A percentile compares a stretch with the other conserved stretches of the same genome.
These are phyloP conservation scores for Mariannaea sp. DNA, from an alignment of 2,329 filamentous ascomycete genomes.

Conservation along the genomic window DNA sequence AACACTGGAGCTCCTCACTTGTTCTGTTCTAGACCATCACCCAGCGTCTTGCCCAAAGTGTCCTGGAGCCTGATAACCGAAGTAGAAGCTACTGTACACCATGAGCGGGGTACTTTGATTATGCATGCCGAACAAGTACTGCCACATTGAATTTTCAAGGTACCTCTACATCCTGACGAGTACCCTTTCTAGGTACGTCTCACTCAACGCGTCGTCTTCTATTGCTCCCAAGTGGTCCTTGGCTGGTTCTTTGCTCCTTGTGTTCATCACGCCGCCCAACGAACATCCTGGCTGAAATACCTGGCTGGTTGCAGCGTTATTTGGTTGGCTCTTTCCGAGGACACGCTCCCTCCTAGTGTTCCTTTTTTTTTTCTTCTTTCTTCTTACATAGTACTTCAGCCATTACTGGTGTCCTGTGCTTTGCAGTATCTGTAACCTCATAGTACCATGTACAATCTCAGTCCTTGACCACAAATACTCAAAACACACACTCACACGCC, in stretches of 20 bases:
- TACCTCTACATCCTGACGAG: slow-evolving; percentile 39
- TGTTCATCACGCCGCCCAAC: too few species aligned
- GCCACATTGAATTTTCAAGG: slow-evolving; percentile 43
- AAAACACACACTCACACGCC: slow-evolving; percentile 5
- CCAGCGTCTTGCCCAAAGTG: slow-evolving; percentile 22
- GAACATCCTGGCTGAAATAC: too few species aligned
- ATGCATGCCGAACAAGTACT: slow-evolving; percentile 44
- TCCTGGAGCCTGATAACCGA: slow-evolving; percentile 25
- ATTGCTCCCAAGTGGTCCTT: too few species aligned
- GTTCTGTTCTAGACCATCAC: slow-evolving; percentile 35
- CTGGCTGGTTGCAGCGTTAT: too few species aligned
- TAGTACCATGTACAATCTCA: too few species aligned
- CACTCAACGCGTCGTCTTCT: slow-evolving; percentile 21
- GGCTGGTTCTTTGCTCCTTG: not conserved
- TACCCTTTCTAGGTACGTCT: slow-evolving; percentile 33
- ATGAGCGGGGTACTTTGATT: slow-evolving; percentile 41
- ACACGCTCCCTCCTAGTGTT: too few species aligned
- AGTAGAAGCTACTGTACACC: slow-evolving; percentile 19
- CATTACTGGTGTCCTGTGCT: slow-evolving; percentile 12
- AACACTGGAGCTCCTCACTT: slow-evolving; percentile 17
- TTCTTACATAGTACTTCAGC: too few species aligned
- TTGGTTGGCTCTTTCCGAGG: too few species aligned
- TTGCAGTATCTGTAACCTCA: not conserved
- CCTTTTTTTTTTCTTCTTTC: too few species aligned
- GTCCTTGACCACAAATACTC: slow-evolving; percentile 5